Percentiles rank a stretch among this genome's conserved stretches.
phyloP scores from a whole-genome alignment of 2,329 filamentous ascomycete genomes.

The Pseudogymnoascus sp. region DNA sequence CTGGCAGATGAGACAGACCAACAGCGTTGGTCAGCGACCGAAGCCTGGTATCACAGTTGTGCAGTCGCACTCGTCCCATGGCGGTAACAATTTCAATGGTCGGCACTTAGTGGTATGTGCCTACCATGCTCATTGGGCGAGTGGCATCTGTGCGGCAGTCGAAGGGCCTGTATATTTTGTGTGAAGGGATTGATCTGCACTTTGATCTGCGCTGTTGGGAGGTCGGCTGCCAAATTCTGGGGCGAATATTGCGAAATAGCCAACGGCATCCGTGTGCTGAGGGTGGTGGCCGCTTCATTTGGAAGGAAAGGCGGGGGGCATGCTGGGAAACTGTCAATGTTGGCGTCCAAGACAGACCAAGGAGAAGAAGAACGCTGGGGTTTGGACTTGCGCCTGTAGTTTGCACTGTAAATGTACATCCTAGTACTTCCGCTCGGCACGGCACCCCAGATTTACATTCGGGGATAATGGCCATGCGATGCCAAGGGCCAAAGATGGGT shows the following conservation, averaged over 20 bases:
- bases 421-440: not conserved
- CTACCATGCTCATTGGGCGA: slow-evolving; percentile 1
- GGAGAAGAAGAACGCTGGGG: too few species aligned
- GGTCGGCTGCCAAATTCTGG: not conserved
- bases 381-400: not conserved
- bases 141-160: not conserved
- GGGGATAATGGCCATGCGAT: not conserved
- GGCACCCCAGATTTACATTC: not conserved
- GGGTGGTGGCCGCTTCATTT: not conserved
- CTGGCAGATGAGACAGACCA: not conserved
- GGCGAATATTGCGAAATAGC: not conserved
- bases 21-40: not conserved
- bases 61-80: not conserved
- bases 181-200: not conserved
- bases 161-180: not conserved
- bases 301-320: not conserved
- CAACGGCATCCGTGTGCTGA: not conserved
- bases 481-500: not conserved
- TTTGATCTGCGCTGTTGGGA: not conserved
- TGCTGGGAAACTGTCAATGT: not conserved
- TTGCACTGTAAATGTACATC: not conserved
- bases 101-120: not conserved
- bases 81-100: not conserved
- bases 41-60: not conserved
- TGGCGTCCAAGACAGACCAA: not conserved